These are phyloP conservation scores for Talinum fruticosum DNA, from an alignment of 148 eudicot species.

Conservation along the genomic window DNA sequence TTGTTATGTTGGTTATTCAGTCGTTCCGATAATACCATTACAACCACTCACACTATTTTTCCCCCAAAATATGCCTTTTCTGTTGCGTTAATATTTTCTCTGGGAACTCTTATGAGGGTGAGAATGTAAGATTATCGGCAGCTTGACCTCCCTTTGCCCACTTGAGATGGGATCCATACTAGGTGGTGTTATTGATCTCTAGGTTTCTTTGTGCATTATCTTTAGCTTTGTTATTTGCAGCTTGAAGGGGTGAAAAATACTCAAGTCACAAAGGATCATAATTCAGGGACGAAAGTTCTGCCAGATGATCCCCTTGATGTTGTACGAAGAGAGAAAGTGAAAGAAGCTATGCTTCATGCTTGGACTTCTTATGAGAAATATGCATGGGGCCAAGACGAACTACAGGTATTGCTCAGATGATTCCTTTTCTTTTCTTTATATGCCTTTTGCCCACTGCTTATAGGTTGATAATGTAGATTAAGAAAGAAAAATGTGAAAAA, in stretches of 20 bases:
- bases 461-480: too few species aligned
- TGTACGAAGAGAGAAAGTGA: slow-evolving; percentile 81
- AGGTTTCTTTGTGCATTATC: background rate
- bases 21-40: background rate
- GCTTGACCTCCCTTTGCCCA: too few species aligned
- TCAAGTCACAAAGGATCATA: slow-evolving; percentile 27
- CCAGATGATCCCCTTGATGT: slow-evolving; percentile 56
- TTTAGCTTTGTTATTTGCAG: slow-evolving; percentile 36
- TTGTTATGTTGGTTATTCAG: background rate
- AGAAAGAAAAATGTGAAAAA: too few species aligned
- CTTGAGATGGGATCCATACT: background rate
- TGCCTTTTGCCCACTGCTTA: too few species aligned
- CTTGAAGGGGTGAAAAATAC: slow-evolving; percentile 53
- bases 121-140: too few species aligned
- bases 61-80: background rate
- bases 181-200: background rate
- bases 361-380: slow-evolving; percentile 97
- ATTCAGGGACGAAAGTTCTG: slow-evolving; percentile 19
- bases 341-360: slow-evolving; percentile 98
- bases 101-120: too few species aligned
- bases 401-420: slow-evolving; percentile 63
- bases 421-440: too few species aligned
- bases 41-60: background rate
- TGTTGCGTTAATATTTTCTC: too few species aligned
- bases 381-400: slow-evolving; percentile 99